phyloP scores from a whole-genome alignment of 2,329 filamentous ascomycete genomes.

The Claviceps cyperi region DNA sequence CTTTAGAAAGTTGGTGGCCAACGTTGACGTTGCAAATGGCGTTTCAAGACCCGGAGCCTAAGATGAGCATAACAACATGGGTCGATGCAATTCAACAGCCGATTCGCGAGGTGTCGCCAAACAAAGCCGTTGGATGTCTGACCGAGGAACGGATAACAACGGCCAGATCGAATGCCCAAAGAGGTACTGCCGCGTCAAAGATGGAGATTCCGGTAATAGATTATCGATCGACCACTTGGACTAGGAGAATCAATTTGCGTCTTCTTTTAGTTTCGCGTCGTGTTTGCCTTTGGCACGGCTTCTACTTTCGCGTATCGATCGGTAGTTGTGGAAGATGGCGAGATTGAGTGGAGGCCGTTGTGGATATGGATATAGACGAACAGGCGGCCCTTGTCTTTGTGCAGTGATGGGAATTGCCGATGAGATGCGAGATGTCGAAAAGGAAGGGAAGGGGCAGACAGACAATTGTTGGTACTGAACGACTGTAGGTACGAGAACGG shows the following conservation, averaged over 20 bases:
- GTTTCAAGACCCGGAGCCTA: constrained; percentile 5
- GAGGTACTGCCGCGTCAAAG: background rate
- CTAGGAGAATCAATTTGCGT: too few relatives aligned
- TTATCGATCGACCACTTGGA: too few relatives aligned
- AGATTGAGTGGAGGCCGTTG: background rate
- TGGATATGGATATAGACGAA: background rate
- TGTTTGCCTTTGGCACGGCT: too few relatives aligned
- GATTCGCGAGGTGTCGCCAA: background rate
- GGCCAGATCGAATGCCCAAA: background rate
- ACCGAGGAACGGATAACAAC: background rate
- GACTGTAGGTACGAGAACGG: too few relatives aligned
- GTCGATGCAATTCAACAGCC: background rate
- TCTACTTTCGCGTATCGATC: background rate
- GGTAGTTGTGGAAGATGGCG: background rate
- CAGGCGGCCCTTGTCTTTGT: too few relatives aligned
- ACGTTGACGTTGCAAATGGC: constrained; percentile 1
- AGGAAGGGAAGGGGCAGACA: background rate
- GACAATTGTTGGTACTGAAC: too few relatives aligned
- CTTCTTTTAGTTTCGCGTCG: too few relatives aligned
- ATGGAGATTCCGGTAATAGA: too few relatives aligned
- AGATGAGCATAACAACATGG: background rate
- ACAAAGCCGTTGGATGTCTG: background rate
- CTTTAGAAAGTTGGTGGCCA: background rate
- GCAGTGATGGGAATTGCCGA: too few relatives aligned
- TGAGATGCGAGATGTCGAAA: too few relatives aligned